Base-by-base conservation (phyloP, 371 early-diverging fungal genomes). In the Chytridium lagenaria region DNA sequence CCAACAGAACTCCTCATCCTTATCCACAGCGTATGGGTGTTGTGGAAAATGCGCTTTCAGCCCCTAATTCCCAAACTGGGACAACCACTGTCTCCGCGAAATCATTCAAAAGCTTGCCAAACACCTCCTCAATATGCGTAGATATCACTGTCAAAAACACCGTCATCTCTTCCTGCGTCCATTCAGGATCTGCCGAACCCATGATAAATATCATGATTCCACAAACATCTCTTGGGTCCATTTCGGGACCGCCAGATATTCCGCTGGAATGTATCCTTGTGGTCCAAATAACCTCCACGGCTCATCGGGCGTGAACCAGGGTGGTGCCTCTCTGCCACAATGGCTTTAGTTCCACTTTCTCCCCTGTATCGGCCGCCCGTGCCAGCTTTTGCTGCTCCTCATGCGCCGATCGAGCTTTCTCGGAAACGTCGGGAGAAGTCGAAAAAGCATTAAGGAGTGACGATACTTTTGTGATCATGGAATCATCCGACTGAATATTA, bases 111-210 rank as follows among this genome's bases (percentile, higher is more conserved):
- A 80, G 57, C 2, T 22, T 31, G 10, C 78, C 77, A 1, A 63
- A 72, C 5, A 23, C 38, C 1, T 52, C 52, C 34, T 81, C 81
- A 30, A 83, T 69, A 30, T 74, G 57, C 0, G 52, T 67, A 0
- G 74, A 49, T 28, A 83, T 73, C 5, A 69, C 64, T n/a, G 71
- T 50, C 7, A 84, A 72, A 51, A 80, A 78, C 12, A 52, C 36
- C 23, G 44, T 31, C 33, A 84, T 67, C 31, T 82, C 81, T 33
- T 80, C 81, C 23, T 78, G 44, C 15, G 77, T 69, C 84, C 84
- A 84, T n/a, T n/a, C 66, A 16, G 44, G 12, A 2, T 38, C 44
- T n/a, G 44, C 19, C 22, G 59, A 33, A 26, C 39, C 38, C 59
- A 72, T 80, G 10, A 80, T 28, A 30, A 37, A 31, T 15, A 73